Base-by-base conservation (phyloP, 805 yeast species). In the Yarrowia hollandica region DNA sequence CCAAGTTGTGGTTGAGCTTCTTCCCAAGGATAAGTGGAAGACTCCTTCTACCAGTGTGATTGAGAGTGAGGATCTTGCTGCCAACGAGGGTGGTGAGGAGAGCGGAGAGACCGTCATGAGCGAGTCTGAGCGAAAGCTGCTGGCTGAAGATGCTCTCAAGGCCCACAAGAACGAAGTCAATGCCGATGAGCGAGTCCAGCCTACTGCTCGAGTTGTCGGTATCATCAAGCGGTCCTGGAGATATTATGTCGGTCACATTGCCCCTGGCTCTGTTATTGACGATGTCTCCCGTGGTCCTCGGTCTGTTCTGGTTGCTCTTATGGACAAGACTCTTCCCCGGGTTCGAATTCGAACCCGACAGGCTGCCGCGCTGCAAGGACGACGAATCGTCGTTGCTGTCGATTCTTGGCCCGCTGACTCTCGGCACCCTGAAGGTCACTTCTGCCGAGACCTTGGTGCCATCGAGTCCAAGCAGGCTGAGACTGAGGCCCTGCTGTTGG, bases 201-300 rank as follows among this genome's bases (percentile, higher is more conserved):
- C 98, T n/a, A 92, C 99, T 0, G 98, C 96, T 2, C 82, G 83
- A 64, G 87, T 94, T 31, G 97, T 94, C 11, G 95, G 96, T 25
- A 80, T 94, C 22, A 76, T 84, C 38, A 86, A 89, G 73, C 81
- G 99, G 72, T 88, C 92, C 62, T 94, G 99, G 99, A 82, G 99
- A 71, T 84, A 85, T 64, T 94, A 91, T 68, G 99, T 94, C 34
- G 99, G 99, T 12, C 97, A 91, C 71, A 79, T 94, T 62, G 85
- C 92, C 2, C 86, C 90, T 39, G 79, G 84, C 33, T 85, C 96
- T 2, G 86, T 87, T 1, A 71, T 77, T 18, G 71, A 70, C 5
- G 34, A 54, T 37, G 82, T 81, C 56, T 81, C 88, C 14, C 84
- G 86, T 64, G 82, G 95, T 8, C 79, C 88, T 16, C 85, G 86